Percentiles rank a stretch among this genome's conserved stretches.
These are phyloP conservation scores for Taiozyma onychis DNA, from an alignment of 1,139 yeast species.

Conservation along the genomic window DNA sequence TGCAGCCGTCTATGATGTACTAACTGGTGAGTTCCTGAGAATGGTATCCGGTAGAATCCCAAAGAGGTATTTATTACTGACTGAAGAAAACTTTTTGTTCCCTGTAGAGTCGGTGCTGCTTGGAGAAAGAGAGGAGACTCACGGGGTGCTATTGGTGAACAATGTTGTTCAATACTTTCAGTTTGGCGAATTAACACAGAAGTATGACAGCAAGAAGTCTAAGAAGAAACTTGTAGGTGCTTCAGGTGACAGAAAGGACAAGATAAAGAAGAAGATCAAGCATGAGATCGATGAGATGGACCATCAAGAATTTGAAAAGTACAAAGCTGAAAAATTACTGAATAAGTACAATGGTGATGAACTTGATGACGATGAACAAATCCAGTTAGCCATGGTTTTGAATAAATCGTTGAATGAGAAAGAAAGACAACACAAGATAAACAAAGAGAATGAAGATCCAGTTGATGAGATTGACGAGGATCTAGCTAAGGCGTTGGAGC, in stretches of 20 bases:
- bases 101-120: slow-evolving; percentile 42
- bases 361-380: slow-evolving; percentile 40
- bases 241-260: slow-evolving; percentile 17
- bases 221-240: slow-evolving; percentile 25
- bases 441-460: slow-evolving; percentile 3
- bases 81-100: slow-evolving; percentile 18
- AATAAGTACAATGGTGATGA: slow-evolving; percentile 42
- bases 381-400: slow-evolving; percentile 48
- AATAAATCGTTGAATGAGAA: slow-evolving; percentile 31
- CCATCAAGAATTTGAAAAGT: slow-evolving; percentile 25
- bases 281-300: slow-evolving; percentile 27
- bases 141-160: slow-evolving; percentile 52
- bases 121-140: slow-evolving; percentile 39
- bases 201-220: slow-evolving; percentile 21
- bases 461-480: slow-evolving; percentile 30
- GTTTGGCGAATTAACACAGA: slow-evolving; percentile 40
- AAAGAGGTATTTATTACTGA: slow-evolving; percentile 32
- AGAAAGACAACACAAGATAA: slow-evolving; percentile 7
- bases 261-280: slow-evolving; percentile 24
- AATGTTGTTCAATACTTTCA: slow-evolving; percentile 58
- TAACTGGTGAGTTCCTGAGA: slow-evolving; percentile 51
- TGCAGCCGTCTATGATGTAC: slow-evolving; percentile 55
- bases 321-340: slow-evolving; percentile 26
- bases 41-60: slow-evolving; percentile 44
- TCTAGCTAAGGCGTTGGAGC: slow-evolving; percentile 30